Conservation (phyloP, 2,329 filamentous ascomycete species). For the Aspergillus luchuensis region DNA sequence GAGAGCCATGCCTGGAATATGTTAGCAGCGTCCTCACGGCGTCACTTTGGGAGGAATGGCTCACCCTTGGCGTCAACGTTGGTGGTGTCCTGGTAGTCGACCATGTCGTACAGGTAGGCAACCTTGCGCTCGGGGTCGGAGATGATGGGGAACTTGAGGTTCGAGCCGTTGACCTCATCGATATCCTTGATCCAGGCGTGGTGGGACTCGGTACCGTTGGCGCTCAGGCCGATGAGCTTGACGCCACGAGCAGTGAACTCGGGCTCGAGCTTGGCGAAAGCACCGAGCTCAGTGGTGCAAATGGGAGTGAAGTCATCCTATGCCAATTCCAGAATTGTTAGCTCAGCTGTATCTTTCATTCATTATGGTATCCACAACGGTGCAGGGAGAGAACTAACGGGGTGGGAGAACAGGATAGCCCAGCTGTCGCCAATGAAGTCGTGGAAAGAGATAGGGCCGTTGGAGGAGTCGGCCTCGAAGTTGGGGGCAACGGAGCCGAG, state of each 20-base stretch:
- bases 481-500: slow-evolving; percentile 68
- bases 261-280: slow-evolving; percentile 86
- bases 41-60: background rate
- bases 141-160: slow-evolving; percentile 77
- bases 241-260: slow-evolving; percentile 87
- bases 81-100: slow-evolving; percentile 80
- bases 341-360: background rate
- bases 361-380: background rate
- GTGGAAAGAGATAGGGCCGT: slow-evolving; percentile 70
- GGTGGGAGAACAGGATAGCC: slow-evolving; percentile 72
- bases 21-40: slow-evolving; percentile 6
- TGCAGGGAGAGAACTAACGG: slow-evolving; percentile 42
- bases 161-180: slow-evolving; percentile 72
- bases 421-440: slow-evolving; percentile 70
- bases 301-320: slow-evolving; percentile 83
- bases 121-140: slow-evolving; percentile 79
- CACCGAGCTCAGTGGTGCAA: slow-evolving; percentile 93
- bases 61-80: slow-evolving; percentile 73
- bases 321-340: background rate
- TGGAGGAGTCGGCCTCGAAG: slow-evolving; percentile 69
- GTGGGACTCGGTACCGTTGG: slow-evolving; percentile 83
- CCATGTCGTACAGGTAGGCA: slow-evolving; percentile 78
- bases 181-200: slow-evolving; percentile 90
- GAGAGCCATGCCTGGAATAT: slow-evolving; percentile 65
- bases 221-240: slow-evolving; percentile 86